Percentiles rank a stretch among this genome's conserved stretches.
These are phyloP conservation scores for Colletotrichum costaricense DNA, from an alignment of 2,329 filamentous ascomycete genomes.

Conservation along the genomic window DNA sequence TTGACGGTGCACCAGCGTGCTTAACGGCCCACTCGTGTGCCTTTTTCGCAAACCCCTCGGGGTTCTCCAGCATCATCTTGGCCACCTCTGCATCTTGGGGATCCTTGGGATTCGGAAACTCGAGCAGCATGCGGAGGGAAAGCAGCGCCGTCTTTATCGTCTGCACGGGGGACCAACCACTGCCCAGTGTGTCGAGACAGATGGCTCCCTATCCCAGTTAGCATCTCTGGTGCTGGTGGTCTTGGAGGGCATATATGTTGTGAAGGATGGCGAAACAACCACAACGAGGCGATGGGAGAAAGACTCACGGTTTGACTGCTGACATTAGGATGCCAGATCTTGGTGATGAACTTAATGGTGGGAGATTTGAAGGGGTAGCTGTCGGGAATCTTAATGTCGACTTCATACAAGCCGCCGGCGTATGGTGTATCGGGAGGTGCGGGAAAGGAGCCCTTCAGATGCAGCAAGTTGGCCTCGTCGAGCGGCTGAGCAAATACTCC, in stretches of 20 bases:
- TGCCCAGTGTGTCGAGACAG: conserved; percentile 91
- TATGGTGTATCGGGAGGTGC: conserved; percentile 95
- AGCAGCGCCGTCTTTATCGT: conserved; percentile 96
- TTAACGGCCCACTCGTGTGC: conserved; percentile 92
- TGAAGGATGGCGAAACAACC: background rate
- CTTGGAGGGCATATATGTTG: no score
- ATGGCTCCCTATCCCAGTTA: conserved; percentile 80
- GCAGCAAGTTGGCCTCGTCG: conserved; percentile 77
- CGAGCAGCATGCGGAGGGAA: conserved; percentile 91
- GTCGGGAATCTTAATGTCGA: conserved; percentile 88
- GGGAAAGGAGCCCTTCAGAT: conserved; percentile 84
- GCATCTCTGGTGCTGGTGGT: background rate
- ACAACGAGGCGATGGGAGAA: background rate
- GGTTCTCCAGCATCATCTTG: conserved; percentile 84
- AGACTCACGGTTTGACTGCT: conserved; percentile 86
- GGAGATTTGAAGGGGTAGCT: conserved; percentile 96
- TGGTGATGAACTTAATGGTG: conserved; percentile 90
- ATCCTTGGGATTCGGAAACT: conserved; percentile 93
- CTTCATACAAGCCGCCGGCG: conserved; percentile 82
- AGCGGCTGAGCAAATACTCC: conserved; percentile 78
- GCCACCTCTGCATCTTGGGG: conserved; percentile 97
- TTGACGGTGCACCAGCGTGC: conserved; percentile 79
- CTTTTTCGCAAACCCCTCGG: conserved; percentile 81
- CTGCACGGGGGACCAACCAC: conserved; percentile 93
- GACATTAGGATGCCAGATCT: conserved; percentile 97